Conservation (phyloP, 2,329 filamentous ascomycete species). For the Sporothrix sp. region DNA sequence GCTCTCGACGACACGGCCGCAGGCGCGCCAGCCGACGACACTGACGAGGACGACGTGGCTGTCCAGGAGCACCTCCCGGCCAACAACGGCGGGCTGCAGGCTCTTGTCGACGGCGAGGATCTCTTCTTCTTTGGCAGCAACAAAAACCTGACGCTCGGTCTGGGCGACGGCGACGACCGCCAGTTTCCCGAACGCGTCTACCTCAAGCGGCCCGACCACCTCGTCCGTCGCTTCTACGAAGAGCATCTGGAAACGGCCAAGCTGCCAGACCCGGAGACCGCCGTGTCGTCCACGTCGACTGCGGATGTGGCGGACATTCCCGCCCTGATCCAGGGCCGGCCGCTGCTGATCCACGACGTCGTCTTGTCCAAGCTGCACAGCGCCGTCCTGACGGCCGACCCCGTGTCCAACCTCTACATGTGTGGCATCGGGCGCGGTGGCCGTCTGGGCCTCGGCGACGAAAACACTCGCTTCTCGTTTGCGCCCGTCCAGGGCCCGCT, state of each 20-base stretch:
- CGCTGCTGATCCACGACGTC: constrained; percentile 69
- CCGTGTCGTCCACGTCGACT: constrained; percentile 19
- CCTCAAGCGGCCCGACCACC: constrained; percentile 64
- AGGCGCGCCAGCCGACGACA: not conserved
- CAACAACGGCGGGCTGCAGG: constrained; percentile 16
- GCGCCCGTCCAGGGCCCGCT: constrained; percentile 71
- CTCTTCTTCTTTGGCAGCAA: constrained; percentile 93
- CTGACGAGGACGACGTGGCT: constrained; percentile 1
- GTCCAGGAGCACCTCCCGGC: not conserved
- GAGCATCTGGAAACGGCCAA: constrained; percentile 47
- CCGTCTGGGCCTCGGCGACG: constrained; percentile 78
- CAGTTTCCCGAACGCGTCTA: constrained; percentile 82
- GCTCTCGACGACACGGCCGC: constrained; percentile 15
- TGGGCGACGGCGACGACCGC: constrained; percentile 91
- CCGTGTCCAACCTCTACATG: constrained; percentile 82
- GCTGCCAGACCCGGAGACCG: not conserved
- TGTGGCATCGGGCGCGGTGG: constrained; percentile 89
- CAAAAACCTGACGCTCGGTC: constrained; percentile 83
- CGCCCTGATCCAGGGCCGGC: constrained; percentile 58
- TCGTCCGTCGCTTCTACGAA: constrained; percentile 63
- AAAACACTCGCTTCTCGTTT: constrained; percentile 81
- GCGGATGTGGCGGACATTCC: constrained; percentile 53
- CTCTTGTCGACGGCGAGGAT: constrained; percentile 51
- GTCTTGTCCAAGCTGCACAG: constrained; percentile 87
- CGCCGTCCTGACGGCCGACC: constrained; percentile 77